Evolutionary conservation across 2,329 filamentous ascomycete species (phyloP).

Genomic region (Aspergillus tanneri): DNA sequence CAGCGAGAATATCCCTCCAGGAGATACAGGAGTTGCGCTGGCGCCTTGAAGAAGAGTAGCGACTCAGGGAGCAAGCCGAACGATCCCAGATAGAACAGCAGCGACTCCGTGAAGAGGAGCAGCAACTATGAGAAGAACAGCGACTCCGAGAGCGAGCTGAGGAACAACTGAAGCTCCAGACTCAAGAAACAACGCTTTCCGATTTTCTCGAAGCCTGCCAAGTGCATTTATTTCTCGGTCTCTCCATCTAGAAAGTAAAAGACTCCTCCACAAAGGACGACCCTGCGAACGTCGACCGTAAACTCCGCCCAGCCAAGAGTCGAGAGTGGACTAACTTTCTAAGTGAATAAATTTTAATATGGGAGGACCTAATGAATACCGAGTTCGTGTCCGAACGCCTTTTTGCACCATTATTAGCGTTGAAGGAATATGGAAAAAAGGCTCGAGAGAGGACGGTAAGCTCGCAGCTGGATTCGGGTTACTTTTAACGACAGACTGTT

Average conservation of each 20-base stretch:
- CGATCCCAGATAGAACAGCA: conserved; percentile 6
- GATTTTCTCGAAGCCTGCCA: conserved; percentile 20
- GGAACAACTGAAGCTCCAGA: conserved; percentile 9
- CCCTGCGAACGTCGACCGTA: conserved; percentile 19
- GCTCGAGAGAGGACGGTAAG: conserved; percentile 13
- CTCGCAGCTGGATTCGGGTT: conserved; percentile 19
- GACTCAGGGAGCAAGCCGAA: too few relatives aligned
- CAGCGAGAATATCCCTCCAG: conserved; percentile 1
- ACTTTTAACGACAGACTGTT: conserved; percentile 19
- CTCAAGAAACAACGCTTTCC: conserved; percentile 15
- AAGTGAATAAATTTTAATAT: too few relatives aligned
- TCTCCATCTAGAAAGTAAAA: conserved; percentile 17
- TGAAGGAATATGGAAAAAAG: conserved; percentile 19
- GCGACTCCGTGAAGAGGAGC: conserved; percentile 10
- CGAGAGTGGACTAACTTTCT: conserved; percentile 17
- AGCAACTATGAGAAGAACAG: conserved; percentile 1
- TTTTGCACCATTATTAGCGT: conserved; percentile 15
- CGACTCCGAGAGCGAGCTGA: conserved; percentile 12
- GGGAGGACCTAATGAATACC: conserved; percentile 14
- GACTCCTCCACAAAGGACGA: conserved; percentile 19
- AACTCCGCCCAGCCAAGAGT: conserved; percentile 17
- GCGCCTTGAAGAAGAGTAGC: conserved; percentile 1
- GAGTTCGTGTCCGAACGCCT: conserved; percentile 16
- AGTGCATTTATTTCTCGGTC: conserved; percentile 18
- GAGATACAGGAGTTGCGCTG: too few relatives aligned